A percentile compares a stretch with the other conserved stretches of the same genome.
Conservation (phyloP, 1,139 yeast species). For the Protomyces pachydermus region DNA sequence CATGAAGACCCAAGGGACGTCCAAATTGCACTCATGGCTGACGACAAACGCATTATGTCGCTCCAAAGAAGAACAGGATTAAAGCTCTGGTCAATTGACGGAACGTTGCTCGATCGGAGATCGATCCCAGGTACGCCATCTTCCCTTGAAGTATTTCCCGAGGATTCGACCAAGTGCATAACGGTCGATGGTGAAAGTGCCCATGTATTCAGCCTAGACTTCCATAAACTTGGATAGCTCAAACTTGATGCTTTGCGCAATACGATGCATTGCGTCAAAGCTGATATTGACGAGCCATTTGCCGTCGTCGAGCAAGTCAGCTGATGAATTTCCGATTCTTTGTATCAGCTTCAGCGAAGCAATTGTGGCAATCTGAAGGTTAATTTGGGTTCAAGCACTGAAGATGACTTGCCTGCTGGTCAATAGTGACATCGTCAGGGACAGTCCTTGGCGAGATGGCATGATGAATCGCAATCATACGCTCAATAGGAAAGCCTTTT, state of each 20-base stretch:
- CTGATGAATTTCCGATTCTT: slow-evolving; percentile 40
- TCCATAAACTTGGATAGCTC: slow-evolving; percentile 52
- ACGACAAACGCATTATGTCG: slow-evolving; percentile 3
- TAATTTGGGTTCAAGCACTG: background rate
- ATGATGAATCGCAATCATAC: slow-evolving; percentile 61
- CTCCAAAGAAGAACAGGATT: slow-evolving; percentile 7
- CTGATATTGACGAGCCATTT: slow-evolving; percentile 61
- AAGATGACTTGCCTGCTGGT: slow-evolving; percentile 35
- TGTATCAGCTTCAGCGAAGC: slow-evolving; percentile 52
- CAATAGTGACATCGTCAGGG: slow-evolving; percentile 50
- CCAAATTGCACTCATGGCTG: slow-evolving; percentile 1
- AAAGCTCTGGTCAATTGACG: slow-evolving; percentile 8
- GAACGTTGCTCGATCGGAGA: background rate
- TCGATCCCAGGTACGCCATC: too few relatives aligned
- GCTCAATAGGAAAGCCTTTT: slow-evolving; percentile 60
- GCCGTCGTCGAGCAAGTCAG: slow-evolving; percentile 58
- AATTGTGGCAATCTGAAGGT: slow-evolving; percentile 52
- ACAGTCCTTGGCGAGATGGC: slow-evolving; percentile 45
- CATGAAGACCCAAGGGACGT: slow-evolving; percentile 8
- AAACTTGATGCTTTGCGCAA: slow-evolving; percentile 54
- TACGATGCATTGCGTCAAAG: slow-evolving; percentile 49
- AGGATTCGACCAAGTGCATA: slow-evolving; percentile 40
- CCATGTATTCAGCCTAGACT: slow-evolving; percentile 39
- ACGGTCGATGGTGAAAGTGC: slow-evolving; percentile 52
- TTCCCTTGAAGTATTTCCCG: too few relatives aligned